Base-by-base conservation (phyloP, 495 filamentous ascomycete genomes). In the Zalerion maritima region DNA sequence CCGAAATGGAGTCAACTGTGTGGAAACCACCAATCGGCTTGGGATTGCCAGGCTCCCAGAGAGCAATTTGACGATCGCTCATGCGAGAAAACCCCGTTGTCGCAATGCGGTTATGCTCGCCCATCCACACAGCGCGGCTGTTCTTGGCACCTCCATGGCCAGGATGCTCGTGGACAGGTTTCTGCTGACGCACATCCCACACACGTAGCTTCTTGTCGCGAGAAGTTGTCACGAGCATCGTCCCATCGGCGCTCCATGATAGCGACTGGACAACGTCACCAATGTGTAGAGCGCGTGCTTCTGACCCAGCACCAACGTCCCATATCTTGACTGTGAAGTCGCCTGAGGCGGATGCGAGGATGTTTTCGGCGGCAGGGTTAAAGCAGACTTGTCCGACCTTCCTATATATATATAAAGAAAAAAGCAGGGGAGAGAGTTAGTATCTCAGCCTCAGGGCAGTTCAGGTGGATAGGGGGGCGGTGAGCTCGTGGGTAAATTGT, bases 381-480 rank as follows among this genome's bases (percentile, higher is more conserved):
- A 96, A 97, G 29, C 94, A 69, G 37, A 96, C 86, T 54, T 97
- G 91, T 17, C 89, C 89, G 37, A 96, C 75, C 52, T 97, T 97
- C 44, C 85, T 87, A n/a, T n/a, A n/a, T n/a, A n/a, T n/a, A 30
- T n/a, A 15, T n/a, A 4, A 11, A n/a, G 14, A n/a, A n/a, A 28
- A 9, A 9, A 15, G n/a, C 10, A n/a, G 4, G 29, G 5, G 18
- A 24, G n/a, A 6, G 12, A 9, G 29, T 48, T 6, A 50, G 40
- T 16, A 32, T n/a, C 16, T 4, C 16, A 7, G 12, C 5, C 1
- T 11, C 3, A 6, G 11, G 14, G 8, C 6, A 7, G 10, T 11
- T 8, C 8, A 7, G 2, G 24, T 14, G 6, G 14, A 21, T n/a
- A 14, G 4, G 11, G 12, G 24, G 11, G 11, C 4, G 24, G 4